phyloP scores from a whole-genome alignment of 192 early-diverging fungal genomes.

The Helicostylum pulchrum region DNA sequence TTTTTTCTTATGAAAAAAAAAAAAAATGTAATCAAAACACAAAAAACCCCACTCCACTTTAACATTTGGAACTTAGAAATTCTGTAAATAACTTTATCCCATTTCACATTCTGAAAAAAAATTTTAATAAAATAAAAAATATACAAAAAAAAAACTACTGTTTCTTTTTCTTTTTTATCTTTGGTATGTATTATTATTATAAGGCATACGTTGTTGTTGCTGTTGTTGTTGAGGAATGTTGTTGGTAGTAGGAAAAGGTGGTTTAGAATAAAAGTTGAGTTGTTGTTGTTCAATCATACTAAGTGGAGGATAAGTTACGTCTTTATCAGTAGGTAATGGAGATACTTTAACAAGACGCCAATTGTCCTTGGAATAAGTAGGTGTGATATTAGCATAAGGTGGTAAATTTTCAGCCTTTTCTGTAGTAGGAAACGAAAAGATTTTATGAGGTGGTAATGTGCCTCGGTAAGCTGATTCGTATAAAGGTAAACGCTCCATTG shows the following conservation, averaged over 20 bases:
- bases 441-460: slow-evolving; percentile 45
- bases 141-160: not conserved
- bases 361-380: slow-evolving; percentile 25
- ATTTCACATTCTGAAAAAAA: no score
- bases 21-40: no score
- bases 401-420: slow-evolving; percentile 24
- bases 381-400: slow-evolving; percentile 33
- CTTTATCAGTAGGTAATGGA: slow-evolving; percentile 2
- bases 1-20: no score
- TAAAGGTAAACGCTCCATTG: slow-evolving; percentile 40
- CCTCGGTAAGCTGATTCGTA: slow-evolving; percentile 46
- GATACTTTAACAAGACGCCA: slow-evolving; percentile 20
- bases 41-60: no score
- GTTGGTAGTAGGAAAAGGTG: not conserved
- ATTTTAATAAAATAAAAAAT: slow-evolving; percentile 1
- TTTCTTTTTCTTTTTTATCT: not conserved
- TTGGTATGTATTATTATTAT: not conserved
- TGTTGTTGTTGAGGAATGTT: not conserved
- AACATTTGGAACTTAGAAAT: no score
- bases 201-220: not conserved
- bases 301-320: not conserved
- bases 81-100: no score
- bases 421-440: slow-evolving; percentile 44
- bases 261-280: slow-evolving; percentile 10
- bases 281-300: slow-evolving; percentile 15